phyloP scores from a whole-genome alignment of 2,329 filamentous ascomycete species.

The Aureobasidium sp. region DNA sequence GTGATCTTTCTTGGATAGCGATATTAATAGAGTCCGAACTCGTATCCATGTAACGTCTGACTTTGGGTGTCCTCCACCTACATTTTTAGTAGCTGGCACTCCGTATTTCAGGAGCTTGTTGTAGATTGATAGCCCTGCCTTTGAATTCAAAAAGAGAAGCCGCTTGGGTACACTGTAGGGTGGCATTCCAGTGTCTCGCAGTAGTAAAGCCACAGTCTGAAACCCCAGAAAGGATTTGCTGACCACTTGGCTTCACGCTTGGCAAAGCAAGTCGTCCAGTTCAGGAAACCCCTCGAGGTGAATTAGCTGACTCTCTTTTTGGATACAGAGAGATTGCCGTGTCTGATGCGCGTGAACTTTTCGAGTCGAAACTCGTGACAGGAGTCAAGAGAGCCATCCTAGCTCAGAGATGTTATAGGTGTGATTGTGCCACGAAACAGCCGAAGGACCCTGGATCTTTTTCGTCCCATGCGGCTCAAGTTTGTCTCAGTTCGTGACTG shows the following conservation, averaged over 20 bases:
- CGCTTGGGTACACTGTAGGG: background rate
- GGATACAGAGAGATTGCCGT: background rate
- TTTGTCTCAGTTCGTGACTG: constrained; percentile 4
- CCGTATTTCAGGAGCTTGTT: background rate
- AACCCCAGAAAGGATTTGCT: background rate
- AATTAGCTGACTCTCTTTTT: background rate
- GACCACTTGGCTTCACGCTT: background rate
- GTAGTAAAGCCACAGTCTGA: background rate
- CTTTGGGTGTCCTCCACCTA: background rate
- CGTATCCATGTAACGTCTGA: constrained; percentile 6
- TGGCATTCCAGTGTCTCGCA: background rate
- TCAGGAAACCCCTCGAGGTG: background rate
- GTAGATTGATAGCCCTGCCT: background rate
- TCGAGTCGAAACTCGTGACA: background rate
- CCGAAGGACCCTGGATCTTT: background rate
- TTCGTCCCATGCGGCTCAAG: background rate
- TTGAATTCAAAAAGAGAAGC: background rate
- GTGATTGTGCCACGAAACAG: background rate
- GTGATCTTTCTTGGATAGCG: background rate
- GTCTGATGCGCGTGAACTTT: background rate
- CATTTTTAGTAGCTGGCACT: background rate
- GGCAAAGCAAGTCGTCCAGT: background rate
- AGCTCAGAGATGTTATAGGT: background rate
- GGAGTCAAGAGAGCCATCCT: constrained; percentile 2
- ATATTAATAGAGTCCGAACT: constrained; percentile 8